Conservation (phyloP, 2,329 filamentous ascomycete genomes). For the Fonsecaea multimorphosa region DNA sequence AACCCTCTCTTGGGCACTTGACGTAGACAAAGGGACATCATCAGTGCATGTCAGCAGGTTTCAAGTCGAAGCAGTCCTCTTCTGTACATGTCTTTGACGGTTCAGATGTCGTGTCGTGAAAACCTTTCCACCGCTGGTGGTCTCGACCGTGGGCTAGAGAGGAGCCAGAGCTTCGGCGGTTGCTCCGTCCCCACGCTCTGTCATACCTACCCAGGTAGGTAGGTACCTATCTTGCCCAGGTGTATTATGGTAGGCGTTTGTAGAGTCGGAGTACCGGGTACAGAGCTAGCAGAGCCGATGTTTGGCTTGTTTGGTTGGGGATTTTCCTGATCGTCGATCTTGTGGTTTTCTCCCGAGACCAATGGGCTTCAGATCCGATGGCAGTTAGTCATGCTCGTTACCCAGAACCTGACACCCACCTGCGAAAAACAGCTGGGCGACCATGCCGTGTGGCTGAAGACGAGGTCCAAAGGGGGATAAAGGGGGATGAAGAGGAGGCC, state of each 20-base stretch:
- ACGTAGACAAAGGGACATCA: not conserved
- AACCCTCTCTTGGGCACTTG: not conserved
- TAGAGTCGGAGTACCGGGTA: not conserved
- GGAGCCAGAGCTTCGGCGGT: not conserved
- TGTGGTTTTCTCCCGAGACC: not conserved
- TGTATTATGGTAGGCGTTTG: not conserved
- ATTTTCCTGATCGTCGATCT: not conserved
- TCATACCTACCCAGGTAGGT: too few relatives aligned
- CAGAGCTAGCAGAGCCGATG: not conserved
- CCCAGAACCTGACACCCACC: too few relatives aligned
- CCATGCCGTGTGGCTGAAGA: not conserved
- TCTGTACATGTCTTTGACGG: not conserved
- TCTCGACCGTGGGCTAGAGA: not conserved
- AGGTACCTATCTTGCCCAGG: too few relatives aligned
- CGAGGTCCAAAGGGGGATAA: not conserved
- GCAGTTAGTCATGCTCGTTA: not conserved
- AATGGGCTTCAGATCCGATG: not conserved
- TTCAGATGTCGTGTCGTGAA: not conserved
- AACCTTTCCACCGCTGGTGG: not conserved
- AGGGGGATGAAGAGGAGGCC: not conserved
- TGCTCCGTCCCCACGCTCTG: not conserved
- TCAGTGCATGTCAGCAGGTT: not conserved
- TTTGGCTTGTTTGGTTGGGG: not conserved
- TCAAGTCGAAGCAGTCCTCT: not conserved
- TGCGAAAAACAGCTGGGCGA: too few relatives aligned